phyloP scores from a whole-genome alignment of 176 grass and related monocot genomes.

The Aegilops sharonensis region DNA sequence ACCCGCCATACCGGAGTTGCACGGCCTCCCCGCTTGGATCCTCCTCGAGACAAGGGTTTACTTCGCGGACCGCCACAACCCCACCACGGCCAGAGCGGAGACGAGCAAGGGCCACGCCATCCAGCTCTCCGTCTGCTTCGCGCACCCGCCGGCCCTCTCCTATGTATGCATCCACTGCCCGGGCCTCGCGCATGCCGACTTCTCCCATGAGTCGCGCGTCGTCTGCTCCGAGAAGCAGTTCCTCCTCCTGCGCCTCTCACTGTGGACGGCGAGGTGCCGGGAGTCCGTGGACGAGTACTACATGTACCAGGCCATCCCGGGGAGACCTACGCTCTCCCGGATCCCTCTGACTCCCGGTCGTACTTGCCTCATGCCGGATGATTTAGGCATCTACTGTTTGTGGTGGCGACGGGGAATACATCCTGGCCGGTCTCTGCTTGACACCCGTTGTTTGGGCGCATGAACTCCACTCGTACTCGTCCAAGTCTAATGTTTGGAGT shows the following conservation, averaged over 20 bases:
- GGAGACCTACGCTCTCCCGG: neutral
- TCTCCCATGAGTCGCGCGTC: neutral
- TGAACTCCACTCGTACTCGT: neutral
- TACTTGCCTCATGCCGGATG: rapidly evolving
- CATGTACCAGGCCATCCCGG: neutral
- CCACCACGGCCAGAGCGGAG: neutral
- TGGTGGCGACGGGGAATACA: neutral
- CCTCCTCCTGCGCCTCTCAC: neutral
- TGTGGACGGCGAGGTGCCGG: neutral
- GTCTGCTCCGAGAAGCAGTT: neutral
- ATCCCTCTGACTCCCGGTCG: neutral
- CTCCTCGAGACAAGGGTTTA: neutral
- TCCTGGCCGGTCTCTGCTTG: neutral
- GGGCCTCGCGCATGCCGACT: neutral
- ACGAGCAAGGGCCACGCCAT: neutral
- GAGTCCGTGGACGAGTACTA: neutral
- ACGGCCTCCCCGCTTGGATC: neutral
- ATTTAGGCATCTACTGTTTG: neutral
- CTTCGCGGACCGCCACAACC: no score
- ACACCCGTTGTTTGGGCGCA: neutral
- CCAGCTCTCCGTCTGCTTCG: neutral
- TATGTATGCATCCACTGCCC: neutral
- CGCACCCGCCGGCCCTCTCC: neutral
- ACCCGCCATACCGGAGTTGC: neutral
- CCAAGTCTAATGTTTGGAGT: neutral